These are phyloP conservation scores for Notholithocarpus densiflorus DNA, from an alignment of 306 rosid species.

Conservation along the genomic window DNA sequence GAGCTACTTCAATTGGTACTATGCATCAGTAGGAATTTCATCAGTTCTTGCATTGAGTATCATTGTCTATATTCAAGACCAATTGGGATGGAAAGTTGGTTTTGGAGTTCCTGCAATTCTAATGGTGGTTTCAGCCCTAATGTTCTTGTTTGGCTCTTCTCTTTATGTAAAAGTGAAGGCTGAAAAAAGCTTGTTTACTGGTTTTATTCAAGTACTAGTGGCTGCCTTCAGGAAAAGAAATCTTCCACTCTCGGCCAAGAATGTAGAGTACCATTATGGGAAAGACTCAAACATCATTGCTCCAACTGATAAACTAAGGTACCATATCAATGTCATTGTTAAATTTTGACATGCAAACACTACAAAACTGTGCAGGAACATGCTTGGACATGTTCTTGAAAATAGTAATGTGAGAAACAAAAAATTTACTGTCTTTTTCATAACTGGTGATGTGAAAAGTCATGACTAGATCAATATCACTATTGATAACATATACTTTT, in stretches of 20 bases:
- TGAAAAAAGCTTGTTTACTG: constrained; percentile 22
- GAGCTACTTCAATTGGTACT: constrained; percentile 53
- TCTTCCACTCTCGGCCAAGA: constrained; percentile 15
- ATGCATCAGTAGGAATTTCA: constrained; percentile 29
- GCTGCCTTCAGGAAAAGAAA: constrained; percentile 39
- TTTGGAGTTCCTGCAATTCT: constrained; percentile 42
- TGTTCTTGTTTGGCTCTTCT: constrained; percentile 40
- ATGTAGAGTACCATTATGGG: constrained; percentile 27
- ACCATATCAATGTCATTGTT: neutral
- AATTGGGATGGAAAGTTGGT: constrained; percentile 52
- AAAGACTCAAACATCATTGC: constrained; percentile 12
- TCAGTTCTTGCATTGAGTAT: constrained; percentile 26
- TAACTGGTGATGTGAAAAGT: too few species aligned
- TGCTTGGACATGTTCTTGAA: too few species aligned
- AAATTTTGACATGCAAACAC: neutral
- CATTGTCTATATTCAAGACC: constrained; percentile 46
- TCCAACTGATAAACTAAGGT: constrained; percentile 43
- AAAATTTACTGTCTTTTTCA: too few species aligned
- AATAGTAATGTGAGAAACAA: too few species aligned
- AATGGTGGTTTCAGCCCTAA: constrained; percentile 32
- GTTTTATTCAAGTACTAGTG: constrained; percentile 31
- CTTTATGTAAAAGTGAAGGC: constrained; percentile 34
- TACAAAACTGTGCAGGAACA: neutral
- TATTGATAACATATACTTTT: too few species aligned
- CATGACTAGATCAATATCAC: too few species aligned